Conservation (phyloP, 257 asterid genomes). For the Capsicum pubescens region DNA sequence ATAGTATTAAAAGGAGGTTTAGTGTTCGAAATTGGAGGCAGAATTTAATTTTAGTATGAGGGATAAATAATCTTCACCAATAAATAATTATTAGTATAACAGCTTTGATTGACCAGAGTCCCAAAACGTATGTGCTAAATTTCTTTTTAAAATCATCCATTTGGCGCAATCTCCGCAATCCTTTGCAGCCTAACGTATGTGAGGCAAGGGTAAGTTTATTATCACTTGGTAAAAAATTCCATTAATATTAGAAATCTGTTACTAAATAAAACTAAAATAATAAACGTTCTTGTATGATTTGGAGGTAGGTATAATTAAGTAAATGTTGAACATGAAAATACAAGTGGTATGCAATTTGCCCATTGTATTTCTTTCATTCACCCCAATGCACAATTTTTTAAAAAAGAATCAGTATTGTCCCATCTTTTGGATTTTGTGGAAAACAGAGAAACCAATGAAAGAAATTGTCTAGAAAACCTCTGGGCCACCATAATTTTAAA, state of each 20-base stretch:
- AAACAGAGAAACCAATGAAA: neutral
- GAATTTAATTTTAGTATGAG: neutral
- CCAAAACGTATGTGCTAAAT: neutral
- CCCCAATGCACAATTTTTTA: neutral
- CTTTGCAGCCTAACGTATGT: neutral
- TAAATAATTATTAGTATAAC: neutral
- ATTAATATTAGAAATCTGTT: neutral
- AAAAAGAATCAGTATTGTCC: neutral
- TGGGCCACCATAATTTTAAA: neutral
- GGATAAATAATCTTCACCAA: neutral
- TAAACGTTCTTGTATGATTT: neutral
- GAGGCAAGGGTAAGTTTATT: neutral
- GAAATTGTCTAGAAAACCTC: neutral
- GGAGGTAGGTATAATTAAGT: neutral
- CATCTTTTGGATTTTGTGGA: neutral
- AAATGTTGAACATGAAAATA: neutral
- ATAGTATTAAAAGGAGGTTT: neutral
- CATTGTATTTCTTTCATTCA: neutral
- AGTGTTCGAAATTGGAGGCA: neutral
- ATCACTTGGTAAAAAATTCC: neutral
- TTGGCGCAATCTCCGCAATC: neutral
- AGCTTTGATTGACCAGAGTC: neutral
- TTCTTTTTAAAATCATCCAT: neutral
- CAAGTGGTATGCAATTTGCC: neutral
- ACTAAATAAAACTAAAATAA: neutral